Evolutionary conservation across 2,329 filamentous ascomycete genomes (phyloP).

Genomic region (Talaromyces sp.): DNA sequence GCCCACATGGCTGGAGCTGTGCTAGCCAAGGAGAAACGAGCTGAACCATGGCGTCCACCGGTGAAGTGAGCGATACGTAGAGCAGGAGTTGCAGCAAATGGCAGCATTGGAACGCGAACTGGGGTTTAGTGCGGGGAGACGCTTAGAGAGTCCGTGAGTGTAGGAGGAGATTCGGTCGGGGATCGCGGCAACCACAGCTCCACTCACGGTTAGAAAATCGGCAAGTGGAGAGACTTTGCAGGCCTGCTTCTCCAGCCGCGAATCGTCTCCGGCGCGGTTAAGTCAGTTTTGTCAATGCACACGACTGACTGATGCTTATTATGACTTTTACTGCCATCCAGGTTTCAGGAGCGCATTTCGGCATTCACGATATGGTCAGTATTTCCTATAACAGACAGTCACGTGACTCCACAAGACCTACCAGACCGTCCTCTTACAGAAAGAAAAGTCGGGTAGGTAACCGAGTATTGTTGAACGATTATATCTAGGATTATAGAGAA

Average conservation of each 20-base stretch:
- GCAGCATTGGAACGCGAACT: background rate
- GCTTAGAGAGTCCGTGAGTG: background rate
- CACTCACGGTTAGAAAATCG: conserved; percentile 17
- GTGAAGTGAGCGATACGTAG: background rate
- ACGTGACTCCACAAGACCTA: background rate
- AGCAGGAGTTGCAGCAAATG: background rate
- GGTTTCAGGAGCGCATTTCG: background rate
- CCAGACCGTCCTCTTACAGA: background rate
- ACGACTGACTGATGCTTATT: background rate
- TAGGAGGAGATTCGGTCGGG: background rate
- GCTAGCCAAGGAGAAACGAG: background rate
- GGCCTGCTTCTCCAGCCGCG: background rate
- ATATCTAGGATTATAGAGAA: background rate
- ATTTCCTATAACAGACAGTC: background rate
- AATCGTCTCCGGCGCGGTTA: background rate
- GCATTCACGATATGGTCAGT: background rate
- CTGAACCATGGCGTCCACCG: background rate
- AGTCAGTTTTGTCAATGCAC: background rate
- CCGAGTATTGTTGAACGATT: background rate
- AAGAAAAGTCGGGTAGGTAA: background rate
- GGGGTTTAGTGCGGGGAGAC: conserved; percentile 8
- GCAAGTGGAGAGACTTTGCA: conserved; percentile 14
- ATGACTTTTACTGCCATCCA: too few relatives aligned
- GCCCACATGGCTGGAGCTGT: background rate
- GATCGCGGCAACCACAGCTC: conserved; percentile 4